These are phyloP conservation scores for Rhynchospora tenuis DNA, from an alignment of 176 grass and related monocot species.

Conservation along the genomic window DNA sequence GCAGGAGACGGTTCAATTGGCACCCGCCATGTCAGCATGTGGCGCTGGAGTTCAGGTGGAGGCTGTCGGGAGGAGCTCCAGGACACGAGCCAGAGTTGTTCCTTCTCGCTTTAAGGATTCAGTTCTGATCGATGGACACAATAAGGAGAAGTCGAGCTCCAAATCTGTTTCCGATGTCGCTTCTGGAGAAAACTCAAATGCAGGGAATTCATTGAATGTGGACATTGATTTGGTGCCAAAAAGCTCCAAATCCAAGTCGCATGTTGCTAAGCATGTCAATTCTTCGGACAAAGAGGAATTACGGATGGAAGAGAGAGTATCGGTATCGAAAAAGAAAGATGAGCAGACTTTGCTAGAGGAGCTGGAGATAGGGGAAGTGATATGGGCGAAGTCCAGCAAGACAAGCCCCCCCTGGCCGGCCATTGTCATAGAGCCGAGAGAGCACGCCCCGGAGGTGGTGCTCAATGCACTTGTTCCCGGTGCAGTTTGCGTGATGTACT, in stretches of 20 bases:
- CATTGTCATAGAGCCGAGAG: slow-evolving; percentile 67
- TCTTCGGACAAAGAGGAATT: neutral
- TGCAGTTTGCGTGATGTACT: slow-evolving; percentile 85
- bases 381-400: slow-evolving; percentile 80
- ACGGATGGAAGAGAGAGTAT: slow-evolving; percentile 29
- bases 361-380: slow-evolving; percentile 67
- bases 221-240: slow-evolving; percentile 26
- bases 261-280: slow-evolving; percentile 23
- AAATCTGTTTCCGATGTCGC: neutral
- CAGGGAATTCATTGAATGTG: slow-evolving; percentile 24
- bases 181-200: neutral
- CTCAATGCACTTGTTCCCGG: slow-evolving; percentile 71
- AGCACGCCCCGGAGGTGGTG: slow-evolving; percentile 58
- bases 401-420: slow-evolving; percentile 71
- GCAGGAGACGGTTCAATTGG: neutral
- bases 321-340: slow-evolving; percentile 26
- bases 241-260: slow-evolving; percentile 26
- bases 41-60: neutral
- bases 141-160: neutral
- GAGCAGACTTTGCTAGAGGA: slow-evolving; percentile 54
- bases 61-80: slow-evolving; percentile 33
- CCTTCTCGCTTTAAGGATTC: slow-evolving; percentile 60
- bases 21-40: neutral
- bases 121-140: slow-evolving; percentile 10
- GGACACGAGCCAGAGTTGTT: slow-evolving; percentile 37